Percentiles rank a stretch among this genome's conserved stretches.
Conservation (phyloP, 306 rosid genomes). For the Erythrophleum fordii region DNA sequence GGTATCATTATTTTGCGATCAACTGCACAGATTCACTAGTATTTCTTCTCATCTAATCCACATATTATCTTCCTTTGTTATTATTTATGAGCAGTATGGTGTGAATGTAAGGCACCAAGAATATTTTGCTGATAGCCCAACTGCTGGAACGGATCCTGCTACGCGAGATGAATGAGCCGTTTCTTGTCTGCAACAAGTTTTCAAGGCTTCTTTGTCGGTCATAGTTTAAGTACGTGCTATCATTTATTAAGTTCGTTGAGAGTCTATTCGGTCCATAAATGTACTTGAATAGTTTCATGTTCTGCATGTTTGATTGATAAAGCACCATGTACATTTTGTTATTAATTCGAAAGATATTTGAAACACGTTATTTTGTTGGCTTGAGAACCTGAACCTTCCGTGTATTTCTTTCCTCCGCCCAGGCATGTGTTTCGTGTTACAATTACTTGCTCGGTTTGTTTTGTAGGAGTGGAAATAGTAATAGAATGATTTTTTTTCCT, state of each 20-base stretch:
- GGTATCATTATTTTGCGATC: constrained; percentile 2
- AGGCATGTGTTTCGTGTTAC: background rate
- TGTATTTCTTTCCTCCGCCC: background rate
- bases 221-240: constrained; percentile 13
- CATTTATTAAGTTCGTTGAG: constrained; percentile 2
- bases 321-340: constrained; percentile 14
- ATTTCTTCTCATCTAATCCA: constrained; percentile 17
- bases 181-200: constrained; percentile 12
- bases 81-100: constrained; percentile 52
- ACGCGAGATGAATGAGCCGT: constrained; percentile 80
- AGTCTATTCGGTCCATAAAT: constrained; percentile 6
- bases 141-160: constrained; percentile 87
- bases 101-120: constrained; percentile 96
- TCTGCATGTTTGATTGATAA: background rate
- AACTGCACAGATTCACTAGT: constrained; percentile 9
- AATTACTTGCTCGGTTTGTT: background rate
- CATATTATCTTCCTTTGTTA: background rate
- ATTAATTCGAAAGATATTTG: constrained; percentile 11
- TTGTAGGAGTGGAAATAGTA: background rate
- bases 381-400: background rate
- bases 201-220: constrained; percentile 28
- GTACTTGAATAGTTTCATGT: constrained; percentile 17
- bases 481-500: too few relatives aligned
- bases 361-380: constrained; percentile 2
- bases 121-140: constrained; percentile 95